Base-by-base conservation (phyloP, 495 filamentous ascomycete species). In the Aspergillus panamensis region DNA sequence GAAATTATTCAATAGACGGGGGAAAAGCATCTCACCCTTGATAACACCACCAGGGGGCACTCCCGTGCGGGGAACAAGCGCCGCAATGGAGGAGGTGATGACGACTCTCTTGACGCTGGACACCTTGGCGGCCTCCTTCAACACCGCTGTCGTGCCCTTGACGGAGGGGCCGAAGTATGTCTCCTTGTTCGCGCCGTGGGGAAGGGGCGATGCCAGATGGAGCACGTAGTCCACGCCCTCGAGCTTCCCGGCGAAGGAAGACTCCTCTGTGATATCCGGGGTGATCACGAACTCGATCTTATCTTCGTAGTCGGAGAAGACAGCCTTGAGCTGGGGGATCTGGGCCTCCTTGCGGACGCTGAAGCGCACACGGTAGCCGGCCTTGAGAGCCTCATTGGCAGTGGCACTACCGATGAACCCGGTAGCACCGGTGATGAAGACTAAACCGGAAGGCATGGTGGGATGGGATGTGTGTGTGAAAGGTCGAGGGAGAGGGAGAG, bases 341-440 rank as follows among this genome's bases (percentile, higher is more conserved):
- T 66, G 31, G 0, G 56, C 62, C 14, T 73, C 66, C 20, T 60
- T 67, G 10, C 76, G 76, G 25, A 70, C 55, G 47, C 69, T 64
- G 21, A 71, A 60, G 20, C 77, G 67, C 6, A 80, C 60, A 20
- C 52, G 53, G 51, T 80, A 77, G 1, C 73, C 74, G 0, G 61
- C 32, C n/a, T 63, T 64, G 31, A 81, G 61, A 14, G 79, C 70
- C 50, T 73, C 68, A 16, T 72, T 19, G 5, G 72, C 69, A 7
- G 72, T 66, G 14, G 69, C 66, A 5, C 55, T 57, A 12, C 78
- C 78, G 42, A 81, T 72, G 54, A 73, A 77, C 40, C 78, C 77
- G 16, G 69, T 66, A 6, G 74, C 66, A 10, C 77, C 76, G 9
- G 78, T 81, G 42, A 80, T 69, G 59, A 81, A 78, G 60, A 80